Conservation (phyloP, 805 yeast genomes). For the Wickerhamomyces hampshirensis region DNA sequence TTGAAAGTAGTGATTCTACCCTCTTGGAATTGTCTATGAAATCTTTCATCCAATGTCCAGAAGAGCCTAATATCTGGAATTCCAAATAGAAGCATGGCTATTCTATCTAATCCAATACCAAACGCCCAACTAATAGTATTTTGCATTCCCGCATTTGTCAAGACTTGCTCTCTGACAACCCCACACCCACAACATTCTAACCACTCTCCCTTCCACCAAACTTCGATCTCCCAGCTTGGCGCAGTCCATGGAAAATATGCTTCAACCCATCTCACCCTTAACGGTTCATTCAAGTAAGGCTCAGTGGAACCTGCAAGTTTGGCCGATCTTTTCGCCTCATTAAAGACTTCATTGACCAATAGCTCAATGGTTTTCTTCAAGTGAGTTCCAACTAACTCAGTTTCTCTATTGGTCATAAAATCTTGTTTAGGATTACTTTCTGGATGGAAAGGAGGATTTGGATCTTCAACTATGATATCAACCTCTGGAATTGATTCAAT, state of each 20-base stretch:
- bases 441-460: conserved; percentile 46
- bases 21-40: conserved; percentile 62
- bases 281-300: conserved; percentile 63
- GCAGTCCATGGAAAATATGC: conserved; percentile 98
- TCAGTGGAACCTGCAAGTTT: conserved; percentile 53
- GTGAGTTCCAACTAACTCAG: conserved; percentile 66
- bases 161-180: conserved; percentile 72
- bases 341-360: conserved; percentile 77
- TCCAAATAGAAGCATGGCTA: conserved; percentile 93
- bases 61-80: conserved; percentile 92
- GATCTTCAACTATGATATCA: conserved; percentile 74
- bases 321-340: conserved; percentile 61
- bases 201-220: conserved; percentile 99
- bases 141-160: conserved; percentile 64
- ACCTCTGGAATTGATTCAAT: conserved; percentile 61
- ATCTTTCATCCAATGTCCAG: conserved; percentile 84
- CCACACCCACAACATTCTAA: conserved; percentile 97
- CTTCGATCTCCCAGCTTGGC: conserved; percentile 98
- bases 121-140: conserved; percentile 93
- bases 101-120: conserved; percentile 91
- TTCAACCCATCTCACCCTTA: conserved; percentile 89
- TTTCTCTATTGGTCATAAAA: conserved; percentile 66
- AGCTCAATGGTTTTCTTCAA: conserved; percentile 83
- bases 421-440: conserved; percentile 75
- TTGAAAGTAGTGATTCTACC: conserved; percentile 67